Base-by-base conservation (phyloP, 345 rosid genomes). In the Sisymbrium irio region DNA sequence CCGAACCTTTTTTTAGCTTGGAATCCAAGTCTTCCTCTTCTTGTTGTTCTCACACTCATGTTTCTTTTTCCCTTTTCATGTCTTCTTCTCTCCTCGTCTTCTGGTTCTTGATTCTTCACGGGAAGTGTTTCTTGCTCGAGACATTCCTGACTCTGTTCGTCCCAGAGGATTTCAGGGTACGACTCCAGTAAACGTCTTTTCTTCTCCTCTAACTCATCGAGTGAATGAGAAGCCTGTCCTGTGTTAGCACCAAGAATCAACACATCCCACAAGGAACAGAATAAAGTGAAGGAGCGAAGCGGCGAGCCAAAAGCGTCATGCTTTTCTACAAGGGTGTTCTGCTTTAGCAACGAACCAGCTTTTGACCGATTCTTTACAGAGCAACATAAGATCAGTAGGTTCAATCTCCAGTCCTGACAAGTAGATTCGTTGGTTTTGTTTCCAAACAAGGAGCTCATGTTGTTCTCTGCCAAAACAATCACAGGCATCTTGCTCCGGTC, bases 401-500 rank as follows among this genome's bases (percentile, higher is more conserved):
- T 87, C 15, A 83, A 15, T 75, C 84, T 84, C 96, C 98, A 87
- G 11, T 70, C 76, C 10, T 78, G 82, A 36, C 82, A 84, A 71
- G 83, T 44, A 46, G 49, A 63, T 53, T 82, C 74, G 3, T 75
- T 72, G 10, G 56, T 65, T 71, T 66, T 28, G 28, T 78, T 75
- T 71, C 70, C 83, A 15, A 17, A 59, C 10, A 77, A 67, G 12
- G 62, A 59, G 56, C 73, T 75, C 22, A 60, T 56, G 72, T 78
- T 80, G 74, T 90, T 90, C 78, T 93, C 97, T 22, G 83, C 85
- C 54, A 90, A 73, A 46, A 85, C 42, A 39, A 90, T 85, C 1
- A 78, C 85, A 67, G 78, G 82, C 84, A 74, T 84, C 79, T 65
- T 79, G 40, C 72, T 78, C 47, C 72, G 80, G 64, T 81, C 82